Evolutionary conservation across 805 yeast genomes (phyloP).

Genomic region (Saccharomycopsis capsularis): DNA sequence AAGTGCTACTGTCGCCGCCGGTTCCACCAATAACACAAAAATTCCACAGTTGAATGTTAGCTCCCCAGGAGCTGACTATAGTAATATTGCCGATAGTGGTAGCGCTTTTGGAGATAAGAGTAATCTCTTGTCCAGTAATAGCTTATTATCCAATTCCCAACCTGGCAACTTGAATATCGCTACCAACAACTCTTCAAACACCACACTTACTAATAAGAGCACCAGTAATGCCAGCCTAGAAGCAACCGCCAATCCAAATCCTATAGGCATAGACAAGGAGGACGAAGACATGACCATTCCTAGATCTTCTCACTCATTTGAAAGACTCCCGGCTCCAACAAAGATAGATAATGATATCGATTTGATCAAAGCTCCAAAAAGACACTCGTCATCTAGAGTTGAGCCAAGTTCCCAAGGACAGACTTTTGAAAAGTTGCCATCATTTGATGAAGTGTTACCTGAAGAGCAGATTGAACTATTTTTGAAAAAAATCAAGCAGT

Average conservation of each 20-base stretch:
- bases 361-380: slow-evolving; percentile 74
- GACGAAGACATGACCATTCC: slow-evolving; percentile 28
- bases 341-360: slow-evolving; percentile 71
- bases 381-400: slow-evolving; percentile 88
- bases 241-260: neutral
- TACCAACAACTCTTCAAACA: neutral
- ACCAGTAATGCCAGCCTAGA: slow-evolving; percentile 1
- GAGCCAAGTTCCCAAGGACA: slow-evolving; percentile 67
- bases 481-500: slow-evolving; percentile 84
- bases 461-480: slow-evolving; percentile 76
- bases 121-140: slow-evolving; percentile 12
- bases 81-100: no score
- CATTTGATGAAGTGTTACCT: slow-evolving; percentile 80
- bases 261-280: neutral
- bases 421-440: slow-evolving; percentile 67
- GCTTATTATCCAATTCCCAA: slow-evolving; percentile 8
- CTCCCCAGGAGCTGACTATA: neutral
- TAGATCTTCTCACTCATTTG: slow-evolving; percentile 46
- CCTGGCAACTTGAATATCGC: neutral
- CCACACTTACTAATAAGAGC: neutral
- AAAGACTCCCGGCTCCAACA: slow-evolving; percentile 51
- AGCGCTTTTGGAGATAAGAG: slow-evolving; percentile 2
- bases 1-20: neutral
- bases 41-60: slow-evolving; percentile 12
- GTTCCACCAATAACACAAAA: neutral